Percentiles rank a stretch among this genome's conserved stretches.
Conservation (phyloP, 225 moss, liverwort and hornwort genomes). For the Thuidium tamariscinum region DNA sequence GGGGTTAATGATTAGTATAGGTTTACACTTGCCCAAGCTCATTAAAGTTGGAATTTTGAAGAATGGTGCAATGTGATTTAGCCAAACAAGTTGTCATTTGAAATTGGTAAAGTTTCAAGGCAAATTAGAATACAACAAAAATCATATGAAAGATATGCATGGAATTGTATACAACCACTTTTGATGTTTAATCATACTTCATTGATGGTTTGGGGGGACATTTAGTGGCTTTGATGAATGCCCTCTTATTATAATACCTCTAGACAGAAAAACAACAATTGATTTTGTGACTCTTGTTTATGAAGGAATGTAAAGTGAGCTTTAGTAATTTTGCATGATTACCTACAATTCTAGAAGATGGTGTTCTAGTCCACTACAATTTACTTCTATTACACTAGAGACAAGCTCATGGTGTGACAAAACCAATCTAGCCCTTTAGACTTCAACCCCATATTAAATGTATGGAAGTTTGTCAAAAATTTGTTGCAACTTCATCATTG, state of each 20-base stretch:
- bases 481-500: fast-evolving
- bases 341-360: too few relatives aligned
- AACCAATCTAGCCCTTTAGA: background rate
- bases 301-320: fast-evolving
- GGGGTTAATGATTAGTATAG: too few relatives aligned
- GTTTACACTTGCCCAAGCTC: too few relatives aligned
- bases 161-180: background rate
- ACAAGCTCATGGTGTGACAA: background rate
- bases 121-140: background rate
- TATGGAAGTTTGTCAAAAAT: background rate
- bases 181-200: fast-evolving
- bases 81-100: background rate
- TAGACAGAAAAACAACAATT: background rate
- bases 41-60: background rate
- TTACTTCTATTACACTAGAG: background rate
- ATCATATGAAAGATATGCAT: background rate
- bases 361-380: too few relatives aligned
- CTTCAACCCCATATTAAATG: fast-evolving
- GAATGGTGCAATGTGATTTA: background rate
- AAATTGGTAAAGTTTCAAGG: background rate
- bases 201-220: fast-evolving
- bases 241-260: background rate
- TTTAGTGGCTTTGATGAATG: background rate
- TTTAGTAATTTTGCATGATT: background rate
- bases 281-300: background rate